Evolutionary conservation across 257 asterid species (phyloP), one percentile per base, ranked within the genome.

Genomic region (Solanum commersonii): DNA sequence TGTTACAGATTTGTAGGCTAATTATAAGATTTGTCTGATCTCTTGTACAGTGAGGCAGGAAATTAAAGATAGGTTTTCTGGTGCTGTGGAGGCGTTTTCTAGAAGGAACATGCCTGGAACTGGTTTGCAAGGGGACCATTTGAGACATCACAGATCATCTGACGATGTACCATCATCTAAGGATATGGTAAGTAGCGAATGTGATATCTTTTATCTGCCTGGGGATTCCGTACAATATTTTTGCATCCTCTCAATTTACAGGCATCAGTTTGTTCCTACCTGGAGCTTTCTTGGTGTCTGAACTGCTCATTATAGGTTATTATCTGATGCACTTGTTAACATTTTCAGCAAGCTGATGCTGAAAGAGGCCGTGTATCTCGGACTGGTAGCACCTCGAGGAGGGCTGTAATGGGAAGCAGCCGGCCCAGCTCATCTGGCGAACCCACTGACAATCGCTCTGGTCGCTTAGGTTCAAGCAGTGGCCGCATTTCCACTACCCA

Each of bases 371-470:
- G 95, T 8, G 65, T 91, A 15, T 87, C 95, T 37, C 94, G 98
- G 90, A 73, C 94, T 3, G 93, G 92, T 77, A 94, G 96, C 88
- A 77, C 92, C 76, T 95, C 98, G 60, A 95, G 92, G 91, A 93
- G 96, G 93, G 94, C 94, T 25, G 90, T 92, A 25, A 65, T 89
- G 87, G 90, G 96, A 86, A 93, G 93, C 92, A 93, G 95, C 93
- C 85, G 98, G 86, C 98, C 96, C 34, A 94, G 95, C 93, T 93
- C 98, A 27, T 89, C 96, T 1, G 98, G 96, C 11, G 98, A 94
- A 87, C 94, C 95, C 77, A 87, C 90, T 44, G 96, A 94, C 23
- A 93, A 78, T 59, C 95, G 93, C 46, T 89, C 88, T 38, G 85
- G 92, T 78, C 92, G 95, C 79, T 88, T 92, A 68, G 93, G 94